A percentile compares a stretch with the other conserved stretches of the same genome.
Conservation (phyloP, 192 early-diverging fungal species). For the Entomortierella lignicola region DNA sequence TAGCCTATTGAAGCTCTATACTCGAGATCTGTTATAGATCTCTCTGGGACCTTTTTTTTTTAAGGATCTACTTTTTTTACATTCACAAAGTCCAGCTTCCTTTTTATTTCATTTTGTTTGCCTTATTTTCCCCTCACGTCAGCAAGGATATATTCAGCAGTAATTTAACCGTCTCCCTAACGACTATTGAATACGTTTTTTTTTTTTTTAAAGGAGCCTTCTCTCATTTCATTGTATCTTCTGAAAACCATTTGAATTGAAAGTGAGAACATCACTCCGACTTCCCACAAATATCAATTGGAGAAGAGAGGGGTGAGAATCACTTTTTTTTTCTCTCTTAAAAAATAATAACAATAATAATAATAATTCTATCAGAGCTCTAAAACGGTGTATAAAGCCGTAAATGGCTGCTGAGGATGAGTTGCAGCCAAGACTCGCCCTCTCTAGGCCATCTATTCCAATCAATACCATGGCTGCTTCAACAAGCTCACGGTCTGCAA, state of each 20-base stretch:
- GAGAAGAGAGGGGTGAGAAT: no score
- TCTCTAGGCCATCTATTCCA: neutral
- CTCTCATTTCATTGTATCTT: neutral
- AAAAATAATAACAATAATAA: no score
- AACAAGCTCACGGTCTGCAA: neutral
- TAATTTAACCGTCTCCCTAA: neutral
- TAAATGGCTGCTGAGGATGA: slow-evolving; percentile 33
- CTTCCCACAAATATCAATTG: no score
- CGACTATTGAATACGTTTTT: neutral
- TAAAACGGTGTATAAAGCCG: no score
- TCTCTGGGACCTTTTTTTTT: no score
- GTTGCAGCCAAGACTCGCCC: slow-evolving; percentile 18
- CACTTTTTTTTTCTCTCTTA: neutral
- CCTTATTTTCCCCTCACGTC: neutral
- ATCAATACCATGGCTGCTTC: neutral
- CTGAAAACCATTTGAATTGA: no score
- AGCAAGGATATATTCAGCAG: neutral
- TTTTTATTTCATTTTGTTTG: neutral
- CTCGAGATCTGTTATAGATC: no score
- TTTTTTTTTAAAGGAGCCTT: neutral
- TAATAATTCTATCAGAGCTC: no score
- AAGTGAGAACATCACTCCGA: no score
- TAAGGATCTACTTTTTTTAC: no score
- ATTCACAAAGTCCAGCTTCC: no score
- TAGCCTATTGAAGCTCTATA: no score